A percentile compares a stretch with the other conserved stretches of the same genome.
Conservation (phyloP, 805 yeast species). For the Hanseniaspora jakobsenii region DNA sequence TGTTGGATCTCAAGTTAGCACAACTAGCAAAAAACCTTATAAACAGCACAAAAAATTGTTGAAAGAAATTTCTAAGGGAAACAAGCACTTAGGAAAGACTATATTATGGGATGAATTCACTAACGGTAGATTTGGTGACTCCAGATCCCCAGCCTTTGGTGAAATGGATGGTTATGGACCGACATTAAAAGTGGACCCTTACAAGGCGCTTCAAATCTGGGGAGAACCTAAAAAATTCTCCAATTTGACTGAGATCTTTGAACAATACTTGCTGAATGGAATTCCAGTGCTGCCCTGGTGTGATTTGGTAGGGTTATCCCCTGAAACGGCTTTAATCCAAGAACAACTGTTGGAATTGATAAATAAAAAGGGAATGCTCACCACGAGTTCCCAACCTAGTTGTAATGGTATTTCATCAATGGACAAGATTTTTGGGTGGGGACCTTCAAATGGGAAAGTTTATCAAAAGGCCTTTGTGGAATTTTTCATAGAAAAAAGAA, state of each 20-base stretch:
- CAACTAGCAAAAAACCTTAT: conserved; percentile 8
- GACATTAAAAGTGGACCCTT: conserved; percentile 58
- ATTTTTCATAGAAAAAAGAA: conserved; percentile 59
- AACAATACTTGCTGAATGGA: conserved; percentile 59
- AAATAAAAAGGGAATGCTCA: conserved; percentile 62
- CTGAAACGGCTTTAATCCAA: conserved; percentile 87
- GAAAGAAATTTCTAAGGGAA: conserved; percentile 13
- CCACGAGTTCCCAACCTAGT: conserved; percentile 94
- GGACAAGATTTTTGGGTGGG: conserved; percentile 96
- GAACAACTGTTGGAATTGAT: conserved; percentile 66
- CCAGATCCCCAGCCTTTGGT: conserved; percentile 93
- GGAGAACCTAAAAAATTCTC: conserved; percentile 51
- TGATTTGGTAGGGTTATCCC: conserved; percentile 58
- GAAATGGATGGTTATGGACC: conserved; percentile 98
- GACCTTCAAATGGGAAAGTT: conserved; percentile 76
- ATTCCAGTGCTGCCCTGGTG: conserved; percentile 84
- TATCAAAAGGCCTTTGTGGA: conserved; percentile 93
- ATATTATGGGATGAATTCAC: conserved; percentile 84
- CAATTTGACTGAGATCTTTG: conserved; percentile 58
- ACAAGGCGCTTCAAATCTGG: conserved; percentile 64
- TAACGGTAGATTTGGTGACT: conserved; percentile 90
- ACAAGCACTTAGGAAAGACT: conserved; percentile 11
- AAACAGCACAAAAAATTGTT: conserved; percentile 11
- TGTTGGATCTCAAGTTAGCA: too few relatives aligned
- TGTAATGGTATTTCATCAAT: conserved; percentile 63